Conservation (phyloP, 305 asterid genomes). For the Coffea humblotiana region DNA sequence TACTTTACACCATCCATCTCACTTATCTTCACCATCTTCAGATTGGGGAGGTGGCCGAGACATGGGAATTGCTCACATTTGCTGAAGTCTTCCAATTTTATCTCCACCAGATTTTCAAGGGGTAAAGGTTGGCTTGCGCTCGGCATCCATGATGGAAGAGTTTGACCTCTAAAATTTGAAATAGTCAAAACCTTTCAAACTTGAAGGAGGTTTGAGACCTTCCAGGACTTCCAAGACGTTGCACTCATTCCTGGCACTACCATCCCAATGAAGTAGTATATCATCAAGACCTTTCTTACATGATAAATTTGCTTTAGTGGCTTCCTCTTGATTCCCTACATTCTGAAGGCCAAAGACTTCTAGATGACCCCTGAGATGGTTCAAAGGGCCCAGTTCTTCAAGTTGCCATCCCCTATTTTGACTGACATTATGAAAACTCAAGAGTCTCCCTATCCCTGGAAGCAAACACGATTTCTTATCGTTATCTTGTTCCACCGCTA, state of each 20-base stretch:
- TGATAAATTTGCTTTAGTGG: constrained; percentile 10
- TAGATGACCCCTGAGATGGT: constrained; percentile 6
- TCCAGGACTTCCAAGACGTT: constrained; percentile 4
- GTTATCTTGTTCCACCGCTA: background rate
- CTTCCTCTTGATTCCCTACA: constrained; percentile 3
- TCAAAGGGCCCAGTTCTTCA: constrained; percentile 1
- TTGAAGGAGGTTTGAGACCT: constrained; percentile 7
- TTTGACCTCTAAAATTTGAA: background rate
- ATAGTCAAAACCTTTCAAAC: constrained; percentile 2
- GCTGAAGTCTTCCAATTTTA: background rate
- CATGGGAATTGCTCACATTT: too few species aligned
- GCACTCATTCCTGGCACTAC: too few species aligned
- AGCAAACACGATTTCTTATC: background rate
- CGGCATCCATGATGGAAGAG: background rate
- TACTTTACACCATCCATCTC: too few species aligned
- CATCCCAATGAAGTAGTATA: too few species aligned
- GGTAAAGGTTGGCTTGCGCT: background rate
- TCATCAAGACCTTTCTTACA: too few species aligned
- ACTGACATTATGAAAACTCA: too few species aligned
- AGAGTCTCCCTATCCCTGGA: constrained; percentile 5
- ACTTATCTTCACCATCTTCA: too few species aligned
- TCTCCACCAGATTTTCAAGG: background rate
- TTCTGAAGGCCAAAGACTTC: background rate
- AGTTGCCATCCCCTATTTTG: background rate
- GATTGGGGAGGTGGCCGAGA: too few species aligned